Conservation (phyloP, 768 basidiomycete genomes). For the Tricholoma furcatifolium region DNA sequence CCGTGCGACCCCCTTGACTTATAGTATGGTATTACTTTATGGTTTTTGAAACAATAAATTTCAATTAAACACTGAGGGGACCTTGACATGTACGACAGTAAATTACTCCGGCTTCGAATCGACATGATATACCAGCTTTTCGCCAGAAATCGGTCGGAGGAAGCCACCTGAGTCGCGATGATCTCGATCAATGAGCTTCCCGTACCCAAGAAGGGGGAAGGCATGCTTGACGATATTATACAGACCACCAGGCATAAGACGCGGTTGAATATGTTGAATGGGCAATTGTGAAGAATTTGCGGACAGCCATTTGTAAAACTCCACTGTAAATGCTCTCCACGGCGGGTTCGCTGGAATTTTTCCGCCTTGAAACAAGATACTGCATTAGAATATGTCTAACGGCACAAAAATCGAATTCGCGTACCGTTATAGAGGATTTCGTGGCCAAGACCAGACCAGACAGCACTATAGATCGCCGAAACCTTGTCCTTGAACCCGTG, state of each 20-base stretch:
- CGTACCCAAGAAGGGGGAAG: conserved; percentile 27
- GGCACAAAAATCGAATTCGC: not conserved
- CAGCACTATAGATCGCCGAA: conserved; percentile 27
- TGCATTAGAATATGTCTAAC: not conserved
- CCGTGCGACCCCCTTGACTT: too few relatives aligned
- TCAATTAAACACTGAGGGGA: too few relatives aligned
- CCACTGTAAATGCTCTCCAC: conserved; percentile 29
- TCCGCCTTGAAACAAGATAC: conserved; percentile 15
- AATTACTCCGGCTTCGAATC: not conserved
- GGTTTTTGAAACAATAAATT: too few relatives aligned
- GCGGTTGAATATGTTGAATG: conserved; percentile 24
- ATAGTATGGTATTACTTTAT: too few relatives aligned
- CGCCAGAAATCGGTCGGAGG: conserved; percentile 29
- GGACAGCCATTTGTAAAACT: conserved; percentile 31
- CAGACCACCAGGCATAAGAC: conserved; percentile 33
- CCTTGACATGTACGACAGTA: not conserved
- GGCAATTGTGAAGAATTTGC: conserved; percentile 20
- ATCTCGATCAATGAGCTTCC: conserved; percentile 25
- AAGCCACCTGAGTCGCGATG: conserved; percentile 12
- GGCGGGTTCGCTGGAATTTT: conserved; percentile 19
- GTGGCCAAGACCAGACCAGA: conserved; percentile 32
- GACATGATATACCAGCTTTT: conserved; percentile 29
- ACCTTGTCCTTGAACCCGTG: conserved; percentile 25
- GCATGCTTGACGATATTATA: conserved; percentile 24
- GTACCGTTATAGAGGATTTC: conserved; percentile 29